Evolutionary conservation across 441 rosid species (phyloP).

Genomic region (Gossypium schwendimanii): DNA sequence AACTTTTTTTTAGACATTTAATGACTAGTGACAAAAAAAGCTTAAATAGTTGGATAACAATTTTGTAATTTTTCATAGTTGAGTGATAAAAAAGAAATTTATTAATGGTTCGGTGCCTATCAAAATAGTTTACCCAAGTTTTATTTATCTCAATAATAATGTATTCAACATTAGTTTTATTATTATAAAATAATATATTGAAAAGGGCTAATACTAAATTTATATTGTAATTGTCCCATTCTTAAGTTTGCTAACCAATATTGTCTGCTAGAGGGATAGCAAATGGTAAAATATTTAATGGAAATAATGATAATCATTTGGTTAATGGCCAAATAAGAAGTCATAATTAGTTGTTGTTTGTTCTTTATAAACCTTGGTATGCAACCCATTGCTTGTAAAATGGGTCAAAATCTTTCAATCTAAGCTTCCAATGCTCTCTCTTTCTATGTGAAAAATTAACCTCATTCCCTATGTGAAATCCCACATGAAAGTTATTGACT

Average conservation of each 20-base stretch:
- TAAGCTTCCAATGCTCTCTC: constrained; percentile 29
- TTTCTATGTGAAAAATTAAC: constrained; percentile 29
- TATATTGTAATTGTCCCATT: background rate
- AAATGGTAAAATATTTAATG: background rate
- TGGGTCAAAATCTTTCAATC: constrained; percentile 34
- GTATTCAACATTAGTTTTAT: too few relatives aligned
- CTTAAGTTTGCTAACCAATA: constrained; percentile 20
- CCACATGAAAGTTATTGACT: constrained; percentile 20
- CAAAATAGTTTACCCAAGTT: too few relatives aligned
- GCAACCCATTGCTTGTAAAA: constrained; percentile 19
- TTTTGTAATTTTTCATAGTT: too few relatives aligned
- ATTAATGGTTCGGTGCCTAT: too few relatives aligned
- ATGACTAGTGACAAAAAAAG: too few relatives aligned
- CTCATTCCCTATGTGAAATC: constrained; percentile 20
- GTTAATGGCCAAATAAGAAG: constrained; percentile 15
- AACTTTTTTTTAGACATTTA: too few relatives aligned
- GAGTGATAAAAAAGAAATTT: too few relatives aligned
- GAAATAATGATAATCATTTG: constrained; percentile 1
- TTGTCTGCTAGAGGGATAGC: constrained; percentile 21
- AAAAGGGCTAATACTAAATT: background rate
- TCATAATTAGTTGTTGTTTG: constrained; percentile 18
- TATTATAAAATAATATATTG: too few relatives aligned
- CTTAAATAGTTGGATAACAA: too few relatives aligned
- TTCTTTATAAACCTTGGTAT: constrained; percentile 12
- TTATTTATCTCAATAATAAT: too few relatives aligned